Percentiles rank a stretch among this genome's conserved stretches.
Conservation (phyloP, 139 green algal genomes). For the Spirogloea muscicola region DNA sequence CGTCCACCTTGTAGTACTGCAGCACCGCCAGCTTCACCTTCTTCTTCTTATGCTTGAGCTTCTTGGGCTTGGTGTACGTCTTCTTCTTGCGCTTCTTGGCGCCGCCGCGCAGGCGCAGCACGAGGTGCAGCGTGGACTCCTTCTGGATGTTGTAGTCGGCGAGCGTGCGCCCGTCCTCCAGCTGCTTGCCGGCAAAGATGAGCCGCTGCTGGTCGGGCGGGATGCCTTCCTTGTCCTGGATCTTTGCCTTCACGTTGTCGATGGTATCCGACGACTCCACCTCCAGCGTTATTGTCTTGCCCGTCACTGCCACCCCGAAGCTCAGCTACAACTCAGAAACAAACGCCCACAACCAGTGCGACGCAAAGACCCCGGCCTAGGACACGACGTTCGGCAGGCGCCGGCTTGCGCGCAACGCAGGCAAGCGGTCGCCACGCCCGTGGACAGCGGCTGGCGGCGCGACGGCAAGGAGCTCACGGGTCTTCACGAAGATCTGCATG, state of each 20-base stretch:
- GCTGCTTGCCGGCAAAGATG: constrained; percentile 97
- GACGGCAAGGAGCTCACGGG: too few relatives aligned
- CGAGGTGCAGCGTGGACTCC: constrained; percentile 59
- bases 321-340: too few relatives aligned
- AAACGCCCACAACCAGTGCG: too few relatives aligned
- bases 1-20: constrained; percentile 90
- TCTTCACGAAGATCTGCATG: too few relatives aligned
- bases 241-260: constrained; percentile 61
- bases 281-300: too few relatives aligned
- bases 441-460: too few relatives aligned
- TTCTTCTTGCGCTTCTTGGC: constrained; percentile 99
- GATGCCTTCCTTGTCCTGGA: constrained; percentile 69
- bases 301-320: too few relatives aligned
- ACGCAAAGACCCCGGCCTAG: too few relatives aligned
- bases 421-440: too few relatives aligned
- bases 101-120: constrained; percentile 69
- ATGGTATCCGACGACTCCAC: too few relatives aligned
- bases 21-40: constrained; percentile 89
- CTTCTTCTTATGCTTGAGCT: constrained; percentile 99
- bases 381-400: too few relatives aligned
- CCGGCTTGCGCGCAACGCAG: too few relatives aligned
- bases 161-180: constrained; percentile 92
- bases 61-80: constrained; percentile 99
- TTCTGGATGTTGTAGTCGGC: constrained; percentile 99
- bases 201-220: constrained; percentile 94